A percentile compares a stretch with the other conserved stretches of the same genome.
These are phyloP conservation scores for Sporisorium scitamineum DNA, from an alignment of 1,284 basidiomycete genomes.

Conservation along the genomic window DNA sequence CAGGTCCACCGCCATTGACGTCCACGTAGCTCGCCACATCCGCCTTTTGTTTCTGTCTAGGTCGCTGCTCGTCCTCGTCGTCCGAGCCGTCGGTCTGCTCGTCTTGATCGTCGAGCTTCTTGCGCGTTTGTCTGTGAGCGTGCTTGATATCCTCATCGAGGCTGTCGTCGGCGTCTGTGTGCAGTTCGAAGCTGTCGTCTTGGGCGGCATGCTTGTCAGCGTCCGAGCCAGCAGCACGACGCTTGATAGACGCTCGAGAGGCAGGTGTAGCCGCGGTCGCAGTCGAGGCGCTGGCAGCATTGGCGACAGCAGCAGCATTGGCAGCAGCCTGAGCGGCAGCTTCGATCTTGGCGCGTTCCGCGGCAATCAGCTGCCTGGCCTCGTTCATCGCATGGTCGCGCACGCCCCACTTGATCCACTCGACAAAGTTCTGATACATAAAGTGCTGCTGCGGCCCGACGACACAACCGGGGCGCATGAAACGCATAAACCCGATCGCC, in stretches of 20 bases:
- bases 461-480: slow-evolving; percentile 93
- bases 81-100: slow-evolving; percentile 14
- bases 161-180: slow-evolving; percentile 12
- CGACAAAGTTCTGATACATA: slow-evolving; percentile 80
- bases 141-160: slow-evolving; percentile 18
- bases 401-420: slow-evolving; percentile 66
- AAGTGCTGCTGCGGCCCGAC: slow-evolving; percentile 88
- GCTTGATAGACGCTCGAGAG: slow-evolving; percentile 12
- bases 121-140: slow-evolving; percentile 10
- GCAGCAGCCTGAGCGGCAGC: slow-evolving; percentile 5
- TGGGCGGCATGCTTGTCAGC: slow-evolving; percentile 14
- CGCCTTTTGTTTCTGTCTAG: slow-evolving; percentile 27
- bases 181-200: slow-evolving; percentile 22
- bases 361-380: slow-evolving; percentile 23
- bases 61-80: slow-evolving; percentile 20
- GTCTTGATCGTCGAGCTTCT: slow-evolving; percentile 15
- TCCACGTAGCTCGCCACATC: slow-evolving; percentile 2
- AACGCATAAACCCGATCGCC: slow-evolving; percentile 97
- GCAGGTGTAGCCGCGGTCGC: not conserved
- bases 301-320: slow-evolving; percentile 1
- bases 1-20: slow-evolving; percentile 9
- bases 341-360: slow-evolving; percentile 31
- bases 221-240: slow-evolving; percentile 23
- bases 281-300: not conserved
- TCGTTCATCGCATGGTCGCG: slow-evolving; percentile 46